Base-by-base conservation (phyloP, 2,329 filamentous ascomycete genomes). In the Fusarium sublunatum region DNA sequence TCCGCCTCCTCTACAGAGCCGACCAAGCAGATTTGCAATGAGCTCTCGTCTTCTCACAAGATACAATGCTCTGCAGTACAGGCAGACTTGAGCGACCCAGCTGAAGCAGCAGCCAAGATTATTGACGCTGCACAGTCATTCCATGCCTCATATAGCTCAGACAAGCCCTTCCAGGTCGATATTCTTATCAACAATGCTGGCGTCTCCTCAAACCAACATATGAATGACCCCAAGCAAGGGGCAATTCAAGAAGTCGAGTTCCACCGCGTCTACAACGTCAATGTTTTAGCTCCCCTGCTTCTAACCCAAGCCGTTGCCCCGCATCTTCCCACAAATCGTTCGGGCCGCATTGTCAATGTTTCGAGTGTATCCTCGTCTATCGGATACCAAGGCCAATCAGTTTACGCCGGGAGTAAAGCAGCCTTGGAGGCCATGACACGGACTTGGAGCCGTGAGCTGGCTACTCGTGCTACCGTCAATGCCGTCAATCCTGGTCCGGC, bases 141-240 rank as follows among this genome's bases (percentile, higher is more conserved):
- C 45, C 75, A 70, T 59, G 39, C 53, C 8, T 68, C 66, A 10
- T 73, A 70, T 61, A 69, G 44, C 24, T 19, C 52, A 1, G 32
- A 52, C 10, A 61, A 53, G 11, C 49, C 64, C 7, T 73, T 77
- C 57, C 71, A 72, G 70, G 83, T 96, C 71, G 91, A 96, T 77
- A 91, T 96, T 60, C 80, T 96, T 49, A 81, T 96, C 80, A 96
- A 96, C 83, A 96, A 96, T 75, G 92, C 93, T 28, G 93, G 91
- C 50, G 79, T 88, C 7, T 80, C 86, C 29, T 78, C 85, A 35
- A 94, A 95, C 77, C 85, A 88, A 67, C 74, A 79, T 25, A 78
- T 91, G 24, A 83, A 86, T 46, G 84, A 90, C 26, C 55, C 74
- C 7, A 75, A 86, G 22, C 75, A 81, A 52, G 75, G 75, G 15